Conservation (phyloP, 2,329 filamentous ascomycete genomes). For the Fusarium veterinarium region DNA sequence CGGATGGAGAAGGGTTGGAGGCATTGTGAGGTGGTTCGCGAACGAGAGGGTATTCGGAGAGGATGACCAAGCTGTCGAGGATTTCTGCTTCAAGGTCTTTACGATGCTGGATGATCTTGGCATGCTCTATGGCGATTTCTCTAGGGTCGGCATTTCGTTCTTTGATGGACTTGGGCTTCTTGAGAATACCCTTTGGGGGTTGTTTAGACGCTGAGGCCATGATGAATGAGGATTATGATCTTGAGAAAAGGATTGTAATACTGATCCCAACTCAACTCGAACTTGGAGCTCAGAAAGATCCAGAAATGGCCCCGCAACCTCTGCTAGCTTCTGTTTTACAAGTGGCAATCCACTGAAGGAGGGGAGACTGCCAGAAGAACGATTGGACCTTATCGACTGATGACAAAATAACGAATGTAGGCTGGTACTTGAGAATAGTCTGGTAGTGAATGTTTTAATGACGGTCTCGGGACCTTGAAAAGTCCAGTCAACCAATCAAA, state of each 20-base stretch:
- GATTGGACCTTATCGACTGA: background rate
- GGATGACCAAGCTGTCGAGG: conserved; percentile 75
- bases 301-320: conserved; percentile 18
- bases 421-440: background rate
- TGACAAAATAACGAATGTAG: conserved; percentile 5
- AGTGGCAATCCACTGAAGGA: conserved; percentile 18
- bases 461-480: background rate
- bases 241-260: conserved; percentile 6
- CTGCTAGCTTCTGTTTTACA: conserved; percentile 9
- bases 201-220: conserved; percentile 49
- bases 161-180: conserved; percentile 57
- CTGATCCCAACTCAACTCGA: background rate
- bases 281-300: conserved; percentile 3
- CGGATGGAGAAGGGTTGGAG: conserved; percentile 64
- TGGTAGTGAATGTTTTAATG: background rate
- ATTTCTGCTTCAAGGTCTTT: conserved; percentile 83
- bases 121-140: conserved; percentile 83
- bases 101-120: conserved; percentile 82
- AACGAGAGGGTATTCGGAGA: conserved; percentile 69
- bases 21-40: conserved; percentile 53
- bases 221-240: background rate
- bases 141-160: conserved; percentile 55
- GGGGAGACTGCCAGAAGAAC: background rate
- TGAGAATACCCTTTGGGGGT: conserved; percentile 68
- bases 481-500: conserved; percentile 1